Evolutionary conservation across 1,284 basidiomycete species (phyloP).

Genomic region (Pseudozyma sp.): DNA sequence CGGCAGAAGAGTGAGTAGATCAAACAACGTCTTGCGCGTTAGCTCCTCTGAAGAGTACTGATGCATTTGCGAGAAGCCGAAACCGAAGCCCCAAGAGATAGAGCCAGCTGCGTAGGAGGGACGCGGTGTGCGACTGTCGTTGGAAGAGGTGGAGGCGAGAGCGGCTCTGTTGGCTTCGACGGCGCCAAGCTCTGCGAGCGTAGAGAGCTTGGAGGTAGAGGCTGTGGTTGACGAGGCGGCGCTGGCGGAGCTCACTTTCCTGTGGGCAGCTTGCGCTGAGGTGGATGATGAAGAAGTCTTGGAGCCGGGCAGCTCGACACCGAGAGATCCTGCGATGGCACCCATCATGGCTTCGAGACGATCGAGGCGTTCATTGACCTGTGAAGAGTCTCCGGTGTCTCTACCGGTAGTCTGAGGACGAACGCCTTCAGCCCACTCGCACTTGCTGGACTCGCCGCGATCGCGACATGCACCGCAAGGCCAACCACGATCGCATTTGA

Average conservation of each 20-base stretch:
- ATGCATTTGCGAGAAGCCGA: slow-evolving; percentile 44
- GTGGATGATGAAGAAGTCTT: slow-evolving; percentile 6
- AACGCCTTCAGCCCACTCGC: slow-evolving; percentile 62
- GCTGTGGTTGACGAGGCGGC: slow-evolving; percentile 12
- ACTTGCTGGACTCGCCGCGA: slow-evolving; percentile 55
- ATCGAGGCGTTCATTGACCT: slow-evolving; percentile 51
- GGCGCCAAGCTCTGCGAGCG: slow-evolving; percentile 49
- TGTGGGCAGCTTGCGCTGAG: slow-evolving; percentile 3
- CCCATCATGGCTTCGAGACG: slow-evolving; percentile 55
- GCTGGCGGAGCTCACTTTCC: slow-evolving; percentile 26
- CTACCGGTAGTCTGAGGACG: slow-evolving; percentile 55
- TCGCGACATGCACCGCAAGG: slow-evolving; percentile 56
- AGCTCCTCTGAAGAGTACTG: slow-evolving; percentile 32
- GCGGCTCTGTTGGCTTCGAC: slow-evolving; percentile 37
- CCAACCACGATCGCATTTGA: slow-evolving; percentile 61
- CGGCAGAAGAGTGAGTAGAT: slow-evolving; percentile 43
- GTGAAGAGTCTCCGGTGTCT: slow-evolving; percentile 35
- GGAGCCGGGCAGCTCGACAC: slow-evolving; percentile 36
- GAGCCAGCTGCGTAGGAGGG: slow-evolving; percentile 17
- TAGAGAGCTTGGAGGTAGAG: slow-evolving; percentile 39
- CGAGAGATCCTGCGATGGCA: slow-evolving; percentile 44
- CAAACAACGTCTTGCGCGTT: slow-evolving; percentile 42
- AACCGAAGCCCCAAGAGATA: slow-evolving; percentile 46
- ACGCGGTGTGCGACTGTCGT: neutral
- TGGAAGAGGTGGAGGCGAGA: slow-evolving; percentile 19